Evolutionary conservation across 345 rosid species (phyloP), one percentile per base, ranked within the genome.

Genomic region (Gossypium stocksii): DNA sequence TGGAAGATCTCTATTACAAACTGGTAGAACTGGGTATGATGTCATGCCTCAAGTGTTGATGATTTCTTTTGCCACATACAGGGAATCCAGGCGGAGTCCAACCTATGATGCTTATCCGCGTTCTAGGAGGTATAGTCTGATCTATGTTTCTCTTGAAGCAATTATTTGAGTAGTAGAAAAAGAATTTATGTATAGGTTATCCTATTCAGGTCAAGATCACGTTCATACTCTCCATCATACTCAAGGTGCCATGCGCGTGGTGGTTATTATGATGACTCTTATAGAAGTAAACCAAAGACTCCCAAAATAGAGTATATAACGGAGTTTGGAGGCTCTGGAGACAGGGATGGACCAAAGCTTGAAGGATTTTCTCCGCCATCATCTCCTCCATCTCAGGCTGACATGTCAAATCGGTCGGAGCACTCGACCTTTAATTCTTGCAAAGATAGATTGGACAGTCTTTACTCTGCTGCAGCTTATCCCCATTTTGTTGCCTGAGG

Each of bases 41-140:
- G 66, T 74, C 64, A 29, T 57, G 43, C 14, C 25, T 58, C 62
- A 78, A 71, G 16, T 82, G 77, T 49, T 72, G 78, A 65, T 60
- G 25, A 7, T 70, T 54, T 60, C 46, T 29, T 23, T 85, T n/a
- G 38, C 15, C 20, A 27, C 73, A 29, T 68, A 25, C 77, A 96
- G 98, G 85, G 98, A 93, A 81, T 73, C 94, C 29, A 86, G 99
- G 79, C 80, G 95, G 70, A 93, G 99, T 87, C 98, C 99, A 51
- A 93, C 97, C 70, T 96, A 96, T 82, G 98, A 96, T 77, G 97
- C 97, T 66, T 96, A 96, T 86, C 83, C 92, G n/a, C 95, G 89
- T 27, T 88, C 89, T 62, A 86, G 97, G 78, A 91, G 97, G 99
- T 95, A 71, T 74, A 70, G 1, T 20, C 2, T 14, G 60, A 68